A percentile compares a stretch with the other conserved stretches of the same genome.
Evolutionary conservation across 2,329 filamentous ascomycete species (phyloP).

Genomic region (Aspergillus versicolor): DNA sequence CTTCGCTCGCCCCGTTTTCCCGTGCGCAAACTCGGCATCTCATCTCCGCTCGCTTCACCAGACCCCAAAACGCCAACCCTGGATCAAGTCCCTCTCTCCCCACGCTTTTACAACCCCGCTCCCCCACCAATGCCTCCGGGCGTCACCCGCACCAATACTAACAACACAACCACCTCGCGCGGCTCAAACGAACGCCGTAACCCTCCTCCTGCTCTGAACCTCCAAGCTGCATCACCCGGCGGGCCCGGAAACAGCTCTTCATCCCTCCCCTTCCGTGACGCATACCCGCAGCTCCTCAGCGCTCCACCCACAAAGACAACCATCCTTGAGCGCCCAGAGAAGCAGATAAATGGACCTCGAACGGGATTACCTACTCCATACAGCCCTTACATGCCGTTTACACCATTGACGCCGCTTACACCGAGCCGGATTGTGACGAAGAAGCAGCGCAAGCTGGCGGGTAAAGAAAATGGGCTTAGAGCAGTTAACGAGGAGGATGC

Average conservation of each 20-base stretch:
- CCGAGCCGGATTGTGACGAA: slow-evolving; percentile 47
- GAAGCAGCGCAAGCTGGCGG: slow-evolving; percentile 42
- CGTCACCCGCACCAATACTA: slow-evolving; percentile 50
- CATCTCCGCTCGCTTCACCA: slow-evolving; percentile 52
- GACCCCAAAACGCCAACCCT: slow-evolving; percentile 43
- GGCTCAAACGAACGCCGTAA: neutral
- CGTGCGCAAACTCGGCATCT: slow-evolving; percentile 59
- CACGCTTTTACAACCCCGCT: slow-evolving; percentile 56
- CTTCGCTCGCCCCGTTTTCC: slow-evolving; percentile 43
- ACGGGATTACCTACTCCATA: slow-evolving; percentile 52
- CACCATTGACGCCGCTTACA: slow-evolving; percentile 50
- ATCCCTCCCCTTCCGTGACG: slow-evolving; percentile 46
- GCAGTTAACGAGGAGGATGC: slow-evolving; percentile 49
- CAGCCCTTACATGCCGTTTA: slow-evolving; percentile 52
- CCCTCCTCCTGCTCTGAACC: slow-evolving; percentile 31
- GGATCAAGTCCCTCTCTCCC: slow-evolving; percentile 57
- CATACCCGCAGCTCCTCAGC: slow-evolving; percentile 40
- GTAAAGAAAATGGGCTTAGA: slow-evolving; percentile 43
- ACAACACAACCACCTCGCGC: slow-evolving; percentile 29
- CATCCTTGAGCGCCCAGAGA: slow-evolving; percentile 45
- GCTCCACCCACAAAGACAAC: slow-evolving; percentile 51
- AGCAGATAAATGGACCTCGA: slow-evolving; percentile 38
- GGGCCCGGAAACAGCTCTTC: slow-evolving; percentile 30
- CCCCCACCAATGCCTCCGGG: slow-evolving; percentile 58
- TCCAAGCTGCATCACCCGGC: slow-evolving; percentile 13